Percentiles rank a stretch among this genome's conserved stretches.
Conservation (phyloP, 768 basidiomycete species). For the Tubosaeta sp. region DNA sequence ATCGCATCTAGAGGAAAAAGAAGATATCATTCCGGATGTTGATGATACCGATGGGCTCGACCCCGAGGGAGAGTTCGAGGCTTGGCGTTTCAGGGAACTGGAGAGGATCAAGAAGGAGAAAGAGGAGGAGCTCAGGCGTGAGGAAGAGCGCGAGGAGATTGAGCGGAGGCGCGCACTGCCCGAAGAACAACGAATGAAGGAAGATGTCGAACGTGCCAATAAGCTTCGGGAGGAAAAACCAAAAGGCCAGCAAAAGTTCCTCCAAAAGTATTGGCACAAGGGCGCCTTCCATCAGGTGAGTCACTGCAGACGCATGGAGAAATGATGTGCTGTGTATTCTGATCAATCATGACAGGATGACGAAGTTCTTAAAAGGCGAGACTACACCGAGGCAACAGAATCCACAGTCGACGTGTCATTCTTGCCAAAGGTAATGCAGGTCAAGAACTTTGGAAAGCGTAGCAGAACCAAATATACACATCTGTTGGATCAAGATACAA, state of each 20-base stretch:
- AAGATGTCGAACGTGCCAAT: slow-evolving; percentile 85
- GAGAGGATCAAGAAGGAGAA: slow-evolving; percentile 93
- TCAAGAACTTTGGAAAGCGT: slow-evolving; percentile 90
- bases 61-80: slow-evolving; percentile 87
- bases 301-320: slow-evolving; percentile 19
- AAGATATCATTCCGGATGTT: slow-evolving; percentile 77
- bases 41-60: slow-evolving; percentile 96
- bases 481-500: slow-evolving; percentile 92
- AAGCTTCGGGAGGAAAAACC: slow-evolving; percentile 83
- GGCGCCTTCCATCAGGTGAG: slow-evolving; percentile 96
- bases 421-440: slow-evolving; percentile 95
- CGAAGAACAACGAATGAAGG: slow-evolving; percentile 87
- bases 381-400: slow-evolving; percentile 87
- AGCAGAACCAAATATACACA: slow-evolving; percentile 96
- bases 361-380: slow-evolving; percentile 77
- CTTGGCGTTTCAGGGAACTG: slow-evolving; percentile 92
- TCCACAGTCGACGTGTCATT: slow-evolving; percentile 84
- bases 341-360: slow-evolving; percentile 56
- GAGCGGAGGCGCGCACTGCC: slow-evolving; percentile 90
- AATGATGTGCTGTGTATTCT: slow-evolving; percentile 8
- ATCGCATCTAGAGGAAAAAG: slow-evolving; percentile 71
- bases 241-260: slow-evolving; percentile 85
- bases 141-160: slow-evolving; percentile 86
- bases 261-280: slow-evolving; percentile 99
- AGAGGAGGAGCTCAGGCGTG: slow-evolving; percentile 76